Evolutionary conservation across 1,284 basidiomycete genomes (phyloP), one percentile per base, ranked within the genome.

Genomic region (Takashimella tepidaria): DNA sequence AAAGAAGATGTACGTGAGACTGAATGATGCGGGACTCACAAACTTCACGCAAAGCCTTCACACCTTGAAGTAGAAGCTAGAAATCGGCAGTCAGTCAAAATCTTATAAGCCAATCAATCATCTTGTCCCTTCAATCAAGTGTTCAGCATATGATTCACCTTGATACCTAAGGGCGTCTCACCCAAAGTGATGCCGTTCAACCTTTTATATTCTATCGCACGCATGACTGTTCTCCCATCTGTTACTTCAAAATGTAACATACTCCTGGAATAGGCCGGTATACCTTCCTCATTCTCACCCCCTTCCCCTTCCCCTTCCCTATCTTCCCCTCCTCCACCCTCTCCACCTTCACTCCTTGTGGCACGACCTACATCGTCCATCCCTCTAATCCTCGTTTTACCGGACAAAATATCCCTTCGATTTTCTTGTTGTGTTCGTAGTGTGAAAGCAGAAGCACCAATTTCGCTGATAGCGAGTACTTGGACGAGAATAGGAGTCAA

Each of bases 181-280:
- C 70, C 73, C 41, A 76, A 54, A 5, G 47, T 60, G 20, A 76
- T 45, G 8, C 51, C 66, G 0, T 47, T 51, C 8, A 74, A 57
- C 24, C 67, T 51, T 53, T 63, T 62, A 49, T 74, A 74, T 56
- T 76, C 74, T 45, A 76, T 68, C 6, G 68, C 74, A 42, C 61
- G 61, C 37, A 75, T 51, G 1, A 59, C 50, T 20, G 44, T 58
- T 45, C 60, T 61, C n/a, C 74, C 74, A 60, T 76, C 74, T 6
- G 63, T 60, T 10, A 75, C 42, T 37, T 70, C 63, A 42, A 76
- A 48, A 46, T 52, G 58, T 37, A 76, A 57, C 73, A 76, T 76
- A 8, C 63, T 57, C n/a, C 74, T 49, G 1, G 70, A 68, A 55
- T 75, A 76, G 5, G 63, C 62, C 23, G 73, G 73, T 13, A 74